Evolutionary conservation across 768 basidiomycete genomes (phyloP).

Genomic region (Podaxis mareebaensis): DNA sequence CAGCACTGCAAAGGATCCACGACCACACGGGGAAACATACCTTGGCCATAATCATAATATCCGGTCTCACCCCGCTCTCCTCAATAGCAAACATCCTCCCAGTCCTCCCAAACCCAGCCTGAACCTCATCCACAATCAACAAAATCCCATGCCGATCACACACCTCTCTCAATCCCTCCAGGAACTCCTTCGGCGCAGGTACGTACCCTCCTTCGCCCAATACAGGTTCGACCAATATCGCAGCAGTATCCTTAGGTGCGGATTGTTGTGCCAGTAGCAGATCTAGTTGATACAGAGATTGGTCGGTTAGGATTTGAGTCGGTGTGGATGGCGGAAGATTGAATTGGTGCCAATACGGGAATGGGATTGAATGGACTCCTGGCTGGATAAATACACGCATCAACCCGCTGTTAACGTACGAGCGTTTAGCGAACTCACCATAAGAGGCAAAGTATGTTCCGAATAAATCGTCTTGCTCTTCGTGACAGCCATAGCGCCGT

Average conservation of each 20-base stretch:
- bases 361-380: constrained; percentile 78
- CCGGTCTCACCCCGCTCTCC: constrained; percentile 82
- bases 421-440: constrained; percentile 50
- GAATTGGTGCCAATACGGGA: constrained; percentile 92
- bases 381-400: constrained; percentile 48
- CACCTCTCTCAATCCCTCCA: constrained; percentile 77
- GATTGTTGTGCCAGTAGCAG: constrained; percentile 78
- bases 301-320: constrained; percentile 54
- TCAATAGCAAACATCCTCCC: constrained; percentile 83
- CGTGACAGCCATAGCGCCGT: constrained; percentile 92
- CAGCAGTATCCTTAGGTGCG: constrained; percentile 83
- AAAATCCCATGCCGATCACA: constrained; percentile 88
- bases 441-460: constrained; percentile 74
- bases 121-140: constrained; percentile 85
- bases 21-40: too few species aligned
- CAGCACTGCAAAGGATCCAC: too few species aligned
- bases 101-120: constrained; percentile 88
- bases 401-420: neutral
- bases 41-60: constrained; percentile 89
- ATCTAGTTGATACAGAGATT: constrained; percentile 79
- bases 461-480: constrained; percentile 92
- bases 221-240: constrained; percentile 92
- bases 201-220: constrained; percentile 97
- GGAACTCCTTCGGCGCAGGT: constrained; percentile 77
- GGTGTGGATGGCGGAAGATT: constrained; percentile 57